Evolutionary conservation across 2,329 filamentous ascomycete species (phyloP).

Genomic region (Diaporthe sp.): DNA sequence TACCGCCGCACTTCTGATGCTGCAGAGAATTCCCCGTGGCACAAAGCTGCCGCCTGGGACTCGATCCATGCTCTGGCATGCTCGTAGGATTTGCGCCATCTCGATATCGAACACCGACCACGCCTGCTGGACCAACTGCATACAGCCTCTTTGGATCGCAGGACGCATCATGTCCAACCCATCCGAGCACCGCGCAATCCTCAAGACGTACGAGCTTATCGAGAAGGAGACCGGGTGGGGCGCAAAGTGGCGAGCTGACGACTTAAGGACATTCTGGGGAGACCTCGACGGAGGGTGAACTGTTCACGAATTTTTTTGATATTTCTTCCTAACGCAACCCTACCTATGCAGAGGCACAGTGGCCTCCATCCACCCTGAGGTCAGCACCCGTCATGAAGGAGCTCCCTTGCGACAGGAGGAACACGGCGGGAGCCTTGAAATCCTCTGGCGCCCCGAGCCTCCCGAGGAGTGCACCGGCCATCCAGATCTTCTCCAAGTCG

Average conservation of each 20-base stretch:
- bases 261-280: constrained; percentile 24
- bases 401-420: constrained; percentile 68
- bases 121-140: constrained; percentile 68
- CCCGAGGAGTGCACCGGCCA: constrained; percentile 65
- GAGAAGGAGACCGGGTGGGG: constrained; percentile 29
- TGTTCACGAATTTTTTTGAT: neutral
- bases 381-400: constrained; percentile 70
- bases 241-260: constrained; percentile 25
- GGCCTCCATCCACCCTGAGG: constrained; percentile 69
- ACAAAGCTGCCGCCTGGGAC: constrained; percentile 40
- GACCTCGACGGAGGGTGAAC: constrained; percentile 13
- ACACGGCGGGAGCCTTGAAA: constrained; percentile 69
- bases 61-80: constrained; percentile 65
- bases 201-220: constrained; percentile 29
- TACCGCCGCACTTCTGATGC: constrained; percentile 65
- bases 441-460: constrained; percentile 67
- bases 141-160: constrained; percentile 69
- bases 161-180: constrained; percentile 66
- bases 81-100: constrained; percentile 67
- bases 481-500: constrained; percentile 65
- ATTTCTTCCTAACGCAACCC: constrained; percentile 41
- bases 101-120: constrained; percentile 67
- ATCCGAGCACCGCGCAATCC: constrained; percentile 48
- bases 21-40: constrained; percentile 56
- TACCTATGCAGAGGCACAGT: constrained; percentile 51